phyloP scores from a whole-genome alignment of 2,329 filamentous ascomycete species.

The Drechslerella dactyloides region DNA sequence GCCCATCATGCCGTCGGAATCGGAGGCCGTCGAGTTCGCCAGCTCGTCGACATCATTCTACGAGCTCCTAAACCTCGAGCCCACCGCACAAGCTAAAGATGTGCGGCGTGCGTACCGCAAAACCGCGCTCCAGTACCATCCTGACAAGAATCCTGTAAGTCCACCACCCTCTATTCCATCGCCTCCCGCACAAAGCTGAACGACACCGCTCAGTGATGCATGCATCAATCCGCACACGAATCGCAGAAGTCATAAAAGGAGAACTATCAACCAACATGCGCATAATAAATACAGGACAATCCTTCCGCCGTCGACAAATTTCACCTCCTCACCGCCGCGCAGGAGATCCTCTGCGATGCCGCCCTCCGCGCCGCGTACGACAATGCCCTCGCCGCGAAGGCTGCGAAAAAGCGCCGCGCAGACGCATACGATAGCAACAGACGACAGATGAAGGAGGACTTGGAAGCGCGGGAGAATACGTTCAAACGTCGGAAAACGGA shows the following conservation, averaged over 20 bases:
- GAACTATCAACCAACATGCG: conserved; percentile 29
- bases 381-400: conserved; percentile 60
- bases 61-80: conserved; percentile 60
- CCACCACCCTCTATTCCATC: conserved; percentile 1
- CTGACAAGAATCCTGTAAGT: conserved; percentile 62
- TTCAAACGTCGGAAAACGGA: conserved; percentile 59
- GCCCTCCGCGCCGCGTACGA: conserved; percentile 61
- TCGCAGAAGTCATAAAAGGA: not conserved
- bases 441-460: conserved; percentile 62
- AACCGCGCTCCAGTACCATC: conserved; percentile 63
- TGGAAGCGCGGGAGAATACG: conserved; percentile 61
- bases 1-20: conserved; percentile 51
- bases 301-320: conserved; percentile 62
- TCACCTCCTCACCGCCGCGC: conserved; percentile 62
- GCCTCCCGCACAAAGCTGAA: conserved; percentile 36
- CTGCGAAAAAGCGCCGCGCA: conserved; percentile 60
- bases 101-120: conserved; percentile 63
- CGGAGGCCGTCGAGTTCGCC: conserved; percentile 53
- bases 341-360: conserved; percentile 62
- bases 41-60: conserved; percentile 61
- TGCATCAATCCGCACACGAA: conserved; percentile 8
- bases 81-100: conserved; percentile 59
- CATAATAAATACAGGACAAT: conserved; percentile 50
- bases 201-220: conserved; percentile 19
- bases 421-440: conserved; percentile 60